Base-by-base conservation (phyloP, 2,329 filamentous ascomycete species). In the Fusarium ramigenum region DNA sequence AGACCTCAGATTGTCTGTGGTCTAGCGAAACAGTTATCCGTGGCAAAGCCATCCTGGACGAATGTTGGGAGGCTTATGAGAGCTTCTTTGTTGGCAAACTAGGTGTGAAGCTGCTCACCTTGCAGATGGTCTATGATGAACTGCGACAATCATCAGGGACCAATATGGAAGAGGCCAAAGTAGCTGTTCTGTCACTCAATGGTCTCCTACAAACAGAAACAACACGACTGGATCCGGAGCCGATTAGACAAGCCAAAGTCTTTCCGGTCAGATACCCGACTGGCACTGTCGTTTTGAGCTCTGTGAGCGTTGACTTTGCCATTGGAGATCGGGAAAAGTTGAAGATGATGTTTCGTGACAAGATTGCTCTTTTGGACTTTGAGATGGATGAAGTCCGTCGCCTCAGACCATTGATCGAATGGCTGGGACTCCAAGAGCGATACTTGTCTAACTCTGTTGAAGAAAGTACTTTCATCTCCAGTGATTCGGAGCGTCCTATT, bases 91-190 rank as follows among this genome's bases (percentile, higher is more conserved):
- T 73, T 28, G 23, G 50, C 12, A 73, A 63, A 37, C 39, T 73
- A 12, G 64, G 72, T 0, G 67, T 75, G 19, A 69, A 67, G 39
- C 34, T 57, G 12, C 50, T 66, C 3, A 69, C 54, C 19, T 44
- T 69, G 6, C 61, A 60, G 21, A 69, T 73, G 50, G 56, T 69
- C 32, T 75, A 75, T 23, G 70, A 71, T 42, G 61, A 75, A 37
- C 44, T 75, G 19, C 53, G 47, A 18, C 56, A 69, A 19, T 64
- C 64, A 7, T 39, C 62, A 9, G 36, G 28, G 5, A 52, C 34
- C 23, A 64, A 43, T 34, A 40, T 12, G 4, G 57, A 66, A 1
- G 72, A 71, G n/a, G 54, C 58, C n/a, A 73, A 71, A 46, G 36
- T 54, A 8, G 60, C 59, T 21, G 28, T 73, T 5, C 30, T 71